A percentile compares a stretch with the other conserved stretches of the same genome.
Evolutionary conservation across 805 yeast genomes (phyloP).

Genomic region (Starmerella apis): DNA sequence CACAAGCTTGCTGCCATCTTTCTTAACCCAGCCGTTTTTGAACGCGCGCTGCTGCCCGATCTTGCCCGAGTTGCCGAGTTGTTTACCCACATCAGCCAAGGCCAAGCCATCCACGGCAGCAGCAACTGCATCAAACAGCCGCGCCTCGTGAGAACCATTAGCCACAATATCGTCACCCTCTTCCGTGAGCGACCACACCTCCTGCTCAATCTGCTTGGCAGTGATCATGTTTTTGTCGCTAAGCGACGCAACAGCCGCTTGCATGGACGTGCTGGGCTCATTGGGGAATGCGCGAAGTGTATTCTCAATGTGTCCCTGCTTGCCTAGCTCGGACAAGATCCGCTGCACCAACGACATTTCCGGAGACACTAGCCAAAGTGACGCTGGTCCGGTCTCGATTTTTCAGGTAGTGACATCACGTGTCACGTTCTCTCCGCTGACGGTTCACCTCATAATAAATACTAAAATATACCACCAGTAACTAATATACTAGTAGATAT

Average conservation of each 20-base stretch:
- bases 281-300: slow-evolving; percentile 59
- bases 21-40: slow-evolving; percentile 91
- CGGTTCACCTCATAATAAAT: no score
- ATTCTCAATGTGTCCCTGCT: slow-evolving; percentile 51
- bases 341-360: slow-evolving; percentile 21
- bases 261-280: slow-evolving; percentile 30
- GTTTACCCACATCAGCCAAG: slow-evolving; percentile 52
- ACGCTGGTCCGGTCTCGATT: neutral
- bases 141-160: slow-evolving; percentile 83
- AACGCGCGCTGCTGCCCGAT: slow-evolving; percentile 96
- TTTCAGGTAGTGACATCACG: slow-evolving; percentile 7
- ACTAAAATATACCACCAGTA: no score
- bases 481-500: no score
- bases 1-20: slow-evolving; percentile 72
- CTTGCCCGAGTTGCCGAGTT: slow-evolving; percentile 74
- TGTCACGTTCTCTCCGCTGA: neutral
- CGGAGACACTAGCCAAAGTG: neutral
- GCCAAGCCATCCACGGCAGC: slow-evolving; percentile 68
- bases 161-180: slow-evolving; percentile 74
- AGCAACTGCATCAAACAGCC: slow-evolving; percentile 64
- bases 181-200: slow-evolving; percentile 59
- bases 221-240: slow-evolving; percentile 72
- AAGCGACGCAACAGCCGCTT: slow-evolving; percentile 75
- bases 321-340: slow-evolving; percentile 41
- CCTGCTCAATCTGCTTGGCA: slow-evolving; percentile 63